These are phyloP conservation scores for Vaccinium macrocarpon DNA, from an alignment of 148 eudicot species.

Conservation along the genomic window DNA sequence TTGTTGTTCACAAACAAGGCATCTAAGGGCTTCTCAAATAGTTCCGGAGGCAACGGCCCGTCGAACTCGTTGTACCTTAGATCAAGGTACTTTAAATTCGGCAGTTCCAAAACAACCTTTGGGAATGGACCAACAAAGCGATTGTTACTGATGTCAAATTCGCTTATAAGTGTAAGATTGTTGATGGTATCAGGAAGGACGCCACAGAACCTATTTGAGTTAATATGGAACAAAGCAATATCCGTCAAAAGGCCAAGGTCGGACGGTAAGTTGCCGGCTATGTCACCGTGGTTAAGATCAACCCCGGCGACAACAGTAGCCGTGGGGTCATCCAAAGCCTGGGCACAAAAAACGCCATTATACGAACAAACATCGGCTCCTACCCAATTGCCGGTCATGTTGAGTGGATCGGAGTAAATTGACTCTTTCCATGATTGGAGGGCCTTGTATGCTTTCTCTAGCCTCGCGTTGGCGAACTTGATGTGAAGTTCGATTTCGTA, in stretches of 20 bases:
- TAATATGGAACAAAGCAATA: constrained; percentile 17
- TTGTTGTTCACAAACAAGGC: constrained; percentile 28
- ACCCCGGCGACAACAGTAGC: constrained; percentile 20
- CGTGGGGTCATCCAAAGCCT: constrained; percentile 20
- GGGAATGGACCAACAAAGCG: constrained; percentile 38
- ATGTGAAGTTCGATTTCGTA: not conserved
- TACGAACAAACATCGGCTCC: constrained; percentile 21
- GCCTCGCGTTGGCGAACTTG: constrained; percentile 3
- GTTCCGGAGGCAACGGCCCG: constrained; percentile 21
- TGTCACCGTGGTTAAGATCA: constrained; percentile 21
- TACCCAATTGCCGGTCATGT: constrained; percentile 14
- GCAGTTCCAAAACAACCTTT: constrained; percentile 8
- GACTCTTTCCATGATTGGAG: constrained; percentile 5
- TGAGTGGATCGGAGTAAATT: not conserved
- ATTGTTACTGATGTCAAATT: constrained; percentile 75
- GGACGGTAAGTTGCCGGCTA: constrained; percentile 17
- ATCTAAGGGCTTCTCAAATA: constrained; percentile 16
- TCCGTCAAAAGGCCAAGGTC: constrained; percentile 18
- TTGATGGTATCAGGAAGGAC: constrained; percentile 8
- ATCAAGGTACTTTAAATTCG: constrained; percentile 13
- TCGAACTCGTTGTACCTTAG: constrained; percentile 27
- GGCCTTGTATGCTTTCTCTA: constrained; percentile 6
- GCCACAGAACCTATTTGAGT: constrained; percentile 25
- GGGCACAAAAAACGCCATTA: constrained; percentile 20
- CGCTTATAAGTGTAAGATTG: constrained; percentile 11